Conservation (phyloP, 2,329 filamentous ascomycete species). For the Fonsecaea erecta region DNA sequence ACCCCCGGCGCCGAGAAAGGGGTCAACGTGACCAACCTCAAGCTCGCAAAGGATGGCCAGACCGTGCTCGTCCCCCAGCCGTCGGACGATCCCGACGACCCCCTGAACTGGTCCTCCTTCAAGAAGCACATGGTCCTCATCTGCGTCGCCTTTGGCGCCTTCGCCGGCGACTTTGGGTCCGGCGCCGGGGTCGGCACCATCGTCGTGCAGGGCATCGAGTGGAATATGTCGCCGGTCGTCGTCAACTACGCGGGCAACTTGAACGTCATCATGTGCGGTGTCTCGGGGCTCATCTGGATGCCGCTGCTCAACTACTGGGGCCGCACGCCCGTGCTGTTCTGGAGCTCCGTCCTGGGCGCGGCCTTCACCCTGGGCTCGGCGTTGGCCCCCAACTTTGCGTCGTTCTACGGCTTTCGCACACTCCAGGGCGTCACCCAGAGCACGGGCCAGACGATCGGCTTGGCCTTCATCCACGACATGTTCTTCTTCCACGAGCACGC, state of each 20-base stretch:
- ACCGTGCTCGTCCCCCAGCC: constrained; percentile 59
- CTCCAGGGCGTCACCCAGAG: constrained; percentile 51
- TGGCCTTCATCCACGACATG: constrained; percentile 50
- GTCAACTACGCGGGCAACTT: constrained; percentile 47
- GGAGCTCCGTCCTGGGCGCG: constrained; percentile 42
- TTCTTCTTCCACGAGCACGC: constrained; percentile 49
- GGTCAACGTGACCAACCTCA: constrained; percentile 4
- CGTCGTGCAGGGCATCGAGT: constrained; percentile 44
- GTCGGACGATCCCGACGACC: constrained; percentile 58
- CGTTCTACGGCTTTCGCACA: constrained; percentile 48
- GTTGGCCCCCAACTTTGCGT: constrained; percentile 42
- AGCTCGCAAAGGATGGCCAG: constrained; percentile 18
- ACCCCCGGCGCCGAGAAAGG: neutral
- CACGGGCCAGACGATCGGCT: constrained; percentile 46
- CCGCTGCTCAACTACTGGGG: constrained; percentile 49
- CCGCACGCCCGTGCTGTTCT: constrained; percentile 49
- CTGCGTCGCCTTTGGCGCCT: constrained; percentile 43
- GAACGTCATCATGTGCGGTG: constrained; percentile 47
- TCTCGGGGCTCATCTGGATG: constrained; percentile 47
- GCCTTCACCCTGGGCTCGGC: constrained; percentile 46
- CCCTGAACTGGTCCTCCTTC: constrained; percentile 53
- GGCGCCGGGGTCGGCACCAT: constrained; percentile 46
- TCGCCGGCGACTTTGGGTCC: constrained; percentile 48
- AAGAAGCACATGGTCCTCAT: constrained; percentile 45
- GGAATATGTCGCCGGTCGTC: constrained; percentile 43